phyloP scores from a whole-genome alignment of 78 protist genomes.

The Cyanophora paradoxa region DNA sequence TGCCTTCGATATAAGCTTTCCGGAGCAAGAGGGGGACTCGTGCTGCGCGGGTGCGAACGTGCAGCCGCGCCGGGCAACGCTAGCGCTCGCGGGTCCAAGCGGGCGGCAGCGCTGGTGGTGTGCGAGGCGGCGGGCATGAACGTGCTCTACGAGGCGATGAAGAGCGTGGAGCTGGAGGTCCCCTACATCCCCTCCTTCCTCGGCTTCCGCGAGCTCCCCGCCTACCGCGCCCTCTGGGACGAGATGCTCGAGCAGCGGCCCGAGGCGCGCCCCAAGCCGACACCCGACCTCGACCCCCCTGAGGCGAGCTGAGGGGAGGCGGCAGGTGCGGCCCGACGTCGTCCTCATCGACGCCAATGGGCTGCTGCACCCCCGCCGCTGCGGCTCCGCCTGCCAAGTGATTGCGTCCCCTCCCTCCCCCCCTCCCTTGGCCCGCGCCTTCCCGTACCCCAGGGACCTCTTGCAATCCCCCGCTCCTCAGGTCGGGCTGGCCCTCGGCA shows the following conservation, averaged over 20 bases:
- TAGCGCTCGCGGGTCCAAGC: too few species aligned
- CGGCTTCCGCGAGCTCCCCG: constrained; percentile 29
- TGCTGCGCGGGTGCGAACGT: too few species aligned
- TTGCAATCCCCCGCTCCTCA: background rate
- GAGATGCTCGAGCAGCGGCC: background rate
- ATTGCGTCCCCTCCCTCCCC: too few species aligned
- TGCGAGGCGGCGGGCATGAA: background rate
- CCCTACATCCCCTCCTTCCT: constrained; percentile 35
- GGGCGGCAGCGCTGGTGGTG: background rate
- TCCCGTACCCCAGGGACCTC: background rate
- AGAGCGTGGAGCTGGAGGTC: too few species aligned
- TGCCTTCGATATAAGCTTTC: too few species aligned
- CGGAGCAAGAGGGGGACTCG: too few species aligned
- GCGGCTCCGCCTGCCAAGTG: background rate
- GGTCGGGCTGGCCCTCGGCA: too few species aligned
- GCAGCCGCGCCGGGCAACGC: too few species aligned
- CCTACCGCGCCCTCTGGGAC: background rate
- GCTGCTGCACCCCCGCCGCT: constrained; percentile 18
- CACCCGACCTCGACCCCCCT: too few species aligned
- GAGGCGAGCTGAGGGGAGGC: too few species aligned
- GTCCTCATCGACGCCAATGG: constrained; percentile 33
- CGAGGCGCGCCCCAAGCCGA: background rate
- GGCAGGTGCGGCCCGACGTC: constrained; percentile 7
- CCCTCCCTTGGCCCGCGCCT: too few species aligned
- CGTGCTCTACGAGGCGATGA: background rate